Base-by-base conservation (phyloP, 441 rosid species). In the Isatis lusitanica region DNA sequence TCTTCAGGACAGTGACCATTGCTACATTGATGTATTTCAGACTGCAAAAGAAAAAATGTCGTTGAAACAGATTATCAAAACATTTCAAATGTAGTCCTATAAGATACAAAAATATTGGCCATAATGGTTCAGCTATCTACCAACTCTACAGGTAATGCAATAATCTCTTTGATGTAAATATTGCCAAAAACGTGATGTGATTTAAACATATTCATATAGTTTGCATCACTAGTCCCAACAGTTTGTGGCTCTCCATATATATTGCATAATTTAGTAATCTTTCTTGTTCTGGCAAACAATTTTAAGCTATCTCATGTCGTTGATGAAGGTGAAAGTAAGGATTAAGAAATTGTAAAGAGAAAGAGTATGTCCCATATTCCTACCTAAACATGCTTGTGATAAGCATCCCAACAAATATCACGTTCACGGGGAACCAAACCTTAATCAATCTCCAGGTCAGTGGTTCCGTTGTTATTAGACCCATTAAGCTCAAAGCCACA, bases 331-430 rank as follows among this genome's bases (percentile, higher is more conserved):
- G 28, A 13, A 64, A 63, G 48, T 6, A 33, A 10, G 18, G 42
- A 65, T 3, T 35, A 35, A 7, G 31, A 11, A 33, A 10, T 7
- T 50, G 30, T 50, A 50, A 50, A 24, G 5, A 35, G 59, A 33
- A 46, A 46, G 15, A 46, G 12, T 55, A 4, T 43, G 43, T 33
- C 40, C 38, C 39, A 40, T 36, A 52, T 40, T 68, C 85, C 50
- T 87, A 95, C 99, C 99, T 93, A 82, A 93, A 96, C 99, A 96
- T 91, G 85, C 99, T 93, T 63, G 99, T 93, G 77, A 96, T 55
- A 39, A 96, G 99, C 99, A 96, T 96, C 58, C 99, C 97, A 61
- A 96, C 99, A 80, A 96, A 96, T 75, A 96, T 90, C 70, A 87
- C 83, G 71, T 96, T 96, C 74, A 96, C 99, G 3, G 99, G 98